These are phyloP conservation scores for Gossypium australe DNA, from an alignment of 345 rosid genomes.

Conservation along the genomic window DNA sequence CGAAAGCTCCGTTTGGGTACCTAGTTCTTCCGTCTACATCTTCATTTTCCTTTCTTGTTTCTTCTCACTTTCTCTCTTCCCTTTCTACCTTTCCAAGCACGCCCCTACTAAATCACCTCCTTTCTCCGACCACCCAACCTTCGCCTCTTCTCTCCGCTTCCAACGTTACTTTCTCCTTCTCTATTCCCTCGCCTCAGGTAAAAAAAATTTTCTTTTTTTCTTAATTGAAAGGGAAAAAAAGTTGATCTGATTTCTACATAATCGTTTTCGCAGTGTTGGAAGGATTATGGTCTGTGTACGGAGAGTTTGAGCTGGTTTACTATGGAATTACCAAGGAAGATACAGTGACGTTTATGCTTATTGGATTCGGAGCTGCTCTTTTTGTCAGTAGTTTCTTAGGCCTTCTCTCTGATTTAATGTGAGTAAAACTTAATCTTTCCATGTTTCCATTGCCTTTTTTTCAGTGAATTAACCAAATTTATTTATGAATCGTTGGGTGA, in stretches of 20 bases:
- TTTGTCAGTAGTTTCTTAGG: slow-evolving; percentile 58
- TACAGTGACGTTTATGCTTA: slow-evolving; percentile 43
- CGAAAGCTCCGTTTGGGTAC: slow-evolving; percentile 72
- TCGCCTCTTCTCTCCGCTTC: slow-evolving; percentile 47
- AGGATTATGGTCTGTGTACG: slow-evolving; percentile 74
- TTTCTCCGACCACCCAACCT: slow-evolving; percentile 39
- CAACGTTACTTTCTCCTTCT: slow-evolving; percentile 62
- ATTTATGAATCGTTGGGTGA: not conserved
- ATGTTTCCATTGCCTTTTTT: not conserved
- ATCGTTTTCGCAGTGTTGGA: slow-evolving; percentile 46
- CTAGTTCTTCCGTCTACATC: slow-evolving; percentile 41
- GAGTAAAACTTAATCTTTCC: slow-evolving; percentile 20
- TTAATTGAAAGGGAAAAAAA: not conserved
- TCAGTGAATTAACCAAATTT: not conserved
- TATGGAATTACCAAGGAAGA: slow-evolving; percentile 46
- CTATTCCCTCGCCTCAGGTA: slow-evolving; percentile 79
- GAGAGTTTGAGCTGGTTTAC: slow-evolving; percentile 59
- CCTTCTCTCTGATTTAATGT: slow-evolving; percentile 72
- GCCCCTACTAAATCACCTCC: slow-evolving; percentile 26
- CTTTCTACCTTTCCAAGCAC: slow-evolving; percentile 38
- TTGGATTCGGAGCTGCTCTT: slow-evolving; percentile 57
- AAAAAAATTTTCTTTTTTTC: no score
- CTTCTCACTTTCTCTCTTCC: slow-evolving; percentile 46
- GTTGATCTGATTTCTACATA: not conserved
- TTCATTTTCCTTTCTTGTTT: slow-evolving; percentile 56